A percentile compares a stretch with the other conserved stretches of the same genome.
Evolutionary conservation across 257 asterid genomes (phyloP).

Genomic region (Ajuga chamaepitys): DNA sequence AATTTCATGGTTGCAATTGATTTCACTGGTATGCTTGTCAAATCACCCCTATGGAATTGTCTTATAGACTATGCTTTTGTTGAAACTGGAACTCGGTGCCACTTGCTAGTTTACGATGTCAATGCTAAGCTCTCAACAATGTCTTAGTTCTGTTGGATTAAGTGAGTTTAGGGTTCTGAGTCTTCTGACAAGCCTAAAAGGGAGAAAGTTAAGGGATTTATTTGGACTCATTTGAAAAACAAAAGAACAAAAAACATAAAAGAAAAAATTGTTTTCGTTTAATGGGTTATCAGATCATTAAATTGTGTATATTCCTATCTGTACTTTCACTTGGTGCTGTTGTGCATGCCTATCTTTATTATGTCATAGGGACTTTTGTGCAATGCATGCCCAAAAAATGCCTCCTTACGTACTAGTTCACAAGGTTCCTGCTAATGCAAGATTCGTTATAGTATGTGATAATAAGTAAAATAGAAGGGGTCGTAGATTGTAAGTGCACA

Average conservation of each 20-base stretch:
- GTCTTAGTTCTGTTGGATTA: not conserved
- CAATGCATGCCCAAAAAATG: not conserved
- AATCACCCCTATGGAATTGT: not conserved
- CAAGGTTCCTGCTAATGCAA: not conserved
- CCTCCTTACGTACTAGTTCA: constrained; percentile 1
- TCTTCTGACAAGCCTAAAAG: not conserved
- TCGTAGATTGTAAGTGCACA: not conserved
- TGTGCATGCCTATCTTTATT: not conserved
- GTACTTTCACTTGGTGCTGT: constrained; percentile 7
- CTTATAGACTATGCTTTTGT: not conserved
- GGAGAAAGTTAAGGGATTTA: not conserved
- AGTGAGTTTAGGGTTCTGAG: not conserved
- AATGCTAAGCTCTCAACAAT: not conserved
- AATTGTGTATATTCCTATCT: not conserved
- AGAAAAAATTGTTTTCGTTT: not conserved
- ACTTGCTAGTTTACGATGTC: not conserved
- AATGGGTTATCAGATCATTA: constrained; percentile 5
- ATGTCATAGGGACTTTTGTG: not conserved
- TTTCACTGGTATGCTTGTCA: constrained; percentile 68
- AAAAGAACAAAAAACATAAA: too few species aligned
- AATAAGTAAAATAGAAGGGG: not conserved
- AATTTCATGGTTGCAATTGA: constrained; percentile 99
- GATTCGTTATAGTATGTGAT: not conserved
- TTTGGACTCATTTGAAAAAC: not conserved
- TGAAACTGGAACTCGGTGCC: not conserved